Conservation (phyloP, 305 asterid genomes). For the Fraxinus sp. region DNA sequence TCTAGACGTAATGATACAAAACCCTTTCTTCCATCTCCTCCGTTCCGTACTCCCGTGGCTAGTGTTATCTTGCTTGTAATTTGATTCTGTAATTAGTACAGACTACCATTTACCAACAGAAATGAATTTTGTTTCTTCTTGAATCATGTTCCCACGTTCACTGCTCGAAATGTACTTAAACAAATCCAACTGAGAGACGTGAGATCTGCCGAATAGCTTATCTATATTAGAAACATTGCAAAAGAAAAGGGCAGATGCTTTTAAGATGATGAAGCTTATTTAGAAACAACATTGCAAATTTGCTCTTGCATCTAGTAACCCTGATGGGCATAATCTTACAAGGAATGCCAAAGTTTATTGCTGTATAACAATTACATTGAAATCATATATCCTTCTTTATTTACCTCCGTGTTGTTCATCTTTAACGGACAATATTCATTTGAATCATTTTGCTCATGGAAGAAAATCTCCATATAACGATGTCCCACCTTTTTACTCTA, state of each 20-base stretch:
- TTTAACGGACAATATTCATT: background rate
- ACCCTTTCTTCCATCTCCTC: background rate
- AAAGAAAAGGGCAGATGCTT: background rate
- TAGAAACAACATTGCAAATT: background rate
- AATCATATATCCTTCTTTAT: background rate
- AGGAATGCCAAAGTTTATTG: background rate
- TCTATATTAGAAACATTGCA: no score
- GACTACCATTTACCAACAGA: slow-evolving; percentile 24
- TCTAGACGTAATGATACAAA: background rate
- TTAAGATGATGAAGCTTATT: background rate
- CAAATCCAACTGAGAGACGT: no score
- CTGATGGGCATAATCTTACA: background rate
- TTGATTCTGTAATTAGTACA: background rate
- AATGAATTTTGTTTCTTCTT: no score
- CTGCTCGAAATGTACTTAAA: no score
- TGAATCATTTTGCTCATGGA: background rate
- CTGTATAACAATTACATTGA: background rate
- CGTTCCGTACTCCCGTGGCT: background rate
- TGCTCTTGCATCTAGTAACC: background rate
- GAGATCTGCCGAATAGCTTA: no score
- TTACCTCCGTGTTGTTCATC: background rate
- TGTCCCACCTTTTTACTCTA: background rate
- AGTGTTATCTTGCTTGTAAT: background rate
- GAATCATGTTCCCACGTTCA: no score
- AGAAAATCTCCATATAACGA: background rate